Evolutionary conservation across 371 early-diverging fungal genomes (phyloP).

Genomic region (Mucor ambiguus): DNA sequence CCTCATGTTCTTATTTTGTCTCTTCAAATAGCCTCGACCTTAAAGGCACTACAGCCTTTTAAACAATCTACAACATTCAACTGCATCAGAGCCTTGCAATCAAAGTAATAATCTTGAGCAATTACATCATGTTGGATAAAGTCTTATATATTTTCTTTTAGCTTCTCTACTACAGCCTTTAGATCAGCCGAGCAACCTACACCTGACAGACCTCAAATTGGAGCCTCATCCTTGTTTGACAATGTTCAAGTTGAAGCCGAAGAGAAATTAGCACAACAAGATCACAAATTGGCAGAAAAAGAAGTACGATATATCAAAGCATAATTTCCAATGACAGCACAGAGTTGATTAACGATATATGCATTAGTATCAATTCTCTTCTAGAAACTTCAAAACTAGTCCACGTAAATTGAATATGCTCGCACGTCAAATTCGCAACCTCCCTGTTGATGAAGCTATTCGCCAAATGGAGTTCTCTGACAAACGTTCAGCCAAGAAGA

Average conservation of each 20-base stretch:
- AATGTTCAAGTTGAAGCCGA: slow-evolving; percentile 50
- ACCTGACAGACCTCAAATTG: slow-evolving; percentile 46
- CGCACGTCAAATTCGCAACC: slow-evolving; percentile 82
- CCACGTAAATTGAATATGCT: slow-evolving; percentile 86
- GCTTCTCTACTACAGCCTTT: slow-evolving; percentile 31
- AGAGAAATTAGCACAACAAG: slow-evolving; percentile 39
- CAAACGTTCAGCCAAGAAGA: slow-evolving; percentile 75
- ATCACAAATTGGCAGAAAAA: slow-evolving; percentile 42
- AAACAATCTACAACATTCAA: slow-evolving; percentile 15
- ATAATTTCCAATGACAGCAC: slow-evolving; percentile 21
- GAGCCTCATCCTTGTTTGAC: slow-evolving; percentile 62
- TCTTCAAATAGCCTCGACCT: slow-evolving; percentile 19
- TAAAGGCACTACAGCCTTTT: slow-evolving; percentile 26
- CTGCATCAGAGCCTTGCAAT: slow-evolving; percentile 16
- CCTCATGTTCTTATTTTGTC: neutral
- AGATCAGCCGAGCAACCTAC: slow-evolving; percentile 30
- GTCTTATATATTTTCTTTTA: neutral
- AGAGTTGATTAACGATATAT: slow-evolving; percentile 18
- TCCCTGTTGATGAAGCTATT: slow-evolving; percentile 81
- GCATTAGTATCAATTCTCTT: slow-evolving; percentile 66
- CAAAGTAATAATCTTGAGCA: slow-evolving; percentile 9
- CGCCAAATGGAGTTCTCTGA: slow-evolving; percentile 86
- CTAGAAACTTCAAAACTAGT: slow-evolving; percentile 73
- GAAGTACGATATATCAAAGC: slow-evolving; percentile 44
- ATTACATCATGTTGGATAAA: neutral